phyloP scores from a whole-genome alignment of 1,139 yeast species.

The Candida neerlandica region DNA sequence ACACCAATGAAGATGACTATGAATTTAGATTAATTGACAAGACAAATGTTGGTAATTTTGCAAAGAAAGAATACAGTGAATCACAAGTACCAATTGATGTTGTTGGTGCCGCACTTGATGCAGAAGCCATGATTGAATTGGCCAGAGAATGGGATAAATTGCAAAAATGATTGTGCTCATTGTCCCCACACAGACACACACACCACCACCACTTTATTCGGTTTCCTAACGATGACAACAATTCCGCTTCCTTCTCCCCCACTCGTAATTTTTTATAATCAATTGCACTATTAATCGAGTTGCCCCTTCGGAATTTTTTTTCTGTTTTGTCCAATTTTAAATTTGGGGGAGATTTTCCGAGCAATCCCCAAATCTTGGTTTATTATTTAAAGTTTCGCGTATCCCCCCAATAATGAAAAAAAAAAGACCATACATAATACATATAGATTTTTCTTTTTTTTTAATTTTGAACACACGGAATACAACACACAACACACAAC shows the following conservation, averaged over 20 bases:
- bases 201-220: no score
- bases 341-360: neutral
- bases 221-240: no score
- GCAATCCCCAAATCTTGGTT: neutral
- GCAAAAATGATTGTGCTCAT: constrained; percentile 4
- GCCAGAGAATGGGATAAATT: constrained; percentile 56
- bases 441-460: neutral
- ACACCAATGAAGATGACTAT: constrained; percentile 17
- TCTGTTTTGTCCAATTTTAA: neutral
- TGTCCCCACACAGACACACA: no score
- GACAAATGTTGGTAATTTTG: constrained; percentile 71
- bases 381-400: neutral
- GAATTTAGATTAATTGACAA: constrained; percentile 68
- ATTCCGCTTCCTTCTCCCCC: neutral
- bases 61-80: constrained; percentile 81
- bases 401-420: no score
- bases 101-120: constrained; percentile 76
- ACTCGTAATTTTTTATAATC: neutral
- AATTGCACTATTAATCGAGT: neutral
- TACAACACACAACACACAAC: neutral
- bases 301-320: neutral
- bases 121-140: constrained; percentile 64
- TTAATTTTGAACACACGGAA: neutral
- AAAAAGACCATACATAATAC: no score
- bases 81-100: constrained; percentile 91